Conservation (phyloP, 2,329 filamentous ascomycete genomes). For the Scleromitrula shiraiana region DNA sequence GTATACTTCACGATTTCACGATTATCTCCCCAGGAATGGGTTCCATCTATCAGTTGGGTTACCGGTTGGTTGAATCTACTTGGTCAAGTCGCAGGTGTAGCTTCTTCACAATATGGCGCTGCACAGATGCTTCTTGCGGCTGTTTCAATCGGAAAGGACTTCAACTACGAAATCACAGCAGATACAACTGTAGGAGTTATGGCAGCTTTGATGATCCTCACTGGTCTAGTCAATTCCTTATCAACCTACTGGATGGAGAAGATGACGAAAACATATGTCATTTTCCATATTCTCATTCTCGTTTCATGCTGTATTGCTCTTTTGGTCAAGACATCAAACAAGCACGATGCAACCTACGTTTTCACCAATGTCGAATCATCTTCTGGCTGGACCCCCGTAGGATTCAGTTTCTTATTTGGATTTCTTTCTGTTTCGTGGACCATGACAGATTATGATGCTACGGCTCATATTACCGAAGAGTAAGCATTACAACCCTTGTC, state of each 20-base stretch:
- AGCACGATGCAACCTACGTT: slow-evolving; percentile 44
- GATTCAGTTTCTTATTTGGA: slow-evolving; percentile 52
- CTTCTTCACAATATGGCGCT: slow-evolving; percentile 49
- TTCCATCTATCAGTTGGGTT: slow-evolving; percentile 40
- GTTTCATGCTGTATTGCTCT: slow-evolving; percentile 44
- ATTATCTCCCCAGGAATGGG: slow-evolving; percentile 39
- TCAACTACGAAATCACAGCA: slow-evolving; percentile 39
- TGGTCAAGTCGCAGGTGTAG: slow-evolving; percentile 42
- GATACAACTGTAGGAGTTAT: slow-evolving; percentile 45
- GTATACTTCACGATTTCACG: slow-evolving; percentile 49
- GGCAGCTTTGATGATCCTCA: slow-evolving; percentile 44
- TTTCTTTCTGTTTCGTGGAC: slow-evolving; percentile 52
- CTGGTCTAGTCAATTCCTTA: slow-evolving; percentile 46
- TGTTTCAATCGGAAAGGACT: slow-evolving; percentile 42
- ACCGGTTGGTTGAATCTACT: slow-evolving; percentile 44
- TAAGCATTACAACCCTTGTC: slow-evolving; percentile 12
- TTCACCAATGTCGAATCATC: slow-evolving; percentile 45
- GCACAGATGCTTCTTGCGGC: slow-evolving; percentile 49
- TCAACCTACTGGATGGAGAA: slow-evolving; percentile 51
- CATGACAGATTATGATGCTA: slow-evolving; percentile 48
- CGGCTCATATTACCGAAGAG: slow-evolving; percentile 43
- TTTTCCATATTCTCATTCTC: slow-evolving; percentile 46
- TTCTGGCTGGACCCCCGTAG: slow-evolving; percentile 46
- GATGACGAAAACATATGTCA: slow-evolving; percentile 48
- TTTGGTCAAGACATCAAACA: slow-evolving; percentile 41